phyloP scores from a whole-genome alignment of 768 basidiomycete species.

The Sarcomyxa edulis region DNA sequence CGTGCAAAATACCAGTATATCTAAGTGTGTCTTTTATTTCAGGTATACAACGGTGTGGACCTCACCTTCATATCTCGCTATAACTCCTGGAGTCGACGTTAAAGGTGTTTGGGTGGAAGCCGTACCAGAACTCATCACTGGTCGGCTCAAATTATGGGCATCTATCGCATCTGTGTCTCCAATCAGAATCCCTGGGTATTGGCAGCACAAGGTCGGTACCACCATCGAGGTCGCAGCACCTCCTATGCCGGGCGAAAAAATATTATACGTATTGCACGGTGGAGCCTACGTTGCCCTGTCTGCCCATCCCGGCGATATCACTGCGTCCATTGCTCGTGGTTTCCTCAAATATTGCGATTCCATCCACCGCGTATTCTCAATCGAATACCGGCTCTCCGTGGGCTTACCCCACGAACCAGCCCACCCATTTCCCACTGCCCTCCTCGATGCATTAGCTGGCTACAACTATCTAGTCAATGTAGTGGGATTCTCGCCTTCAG shows the following conservation, averaged over 20 bases:
- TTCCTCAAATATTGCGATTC: slow-evolving; percentile 36
- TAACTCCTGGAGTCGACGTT: slow-evolving; percentile 32
- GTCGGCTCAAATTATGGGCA: slow-evolving; percentile 37
- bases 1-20: no score
- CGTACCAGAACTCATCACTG: slow-evolving; percentile 35
- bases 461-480: slow-evolving; percentile 63
- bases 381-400: slow-evolving; percentile 71
- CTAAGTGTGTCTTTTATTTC: not conserved
- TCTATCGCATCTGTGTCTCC: slow-evolving; percentile 31
- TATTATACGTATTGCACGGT: slow-evolving; percentile 61
- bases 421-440: slow-evolving; percentile 68
- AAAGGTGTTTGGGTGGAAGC: slow-evolving; percentile 47
- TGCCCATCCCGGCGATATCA: slow-evolving; percentile 50
- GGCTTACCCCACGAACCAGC: slow-evolving; percentile 31
- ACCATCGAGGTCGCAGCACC: slow-evolving; percentile 28
- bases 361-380: slow-evolving; percentile 46
- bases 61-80: slow-evolving; percentile 25
- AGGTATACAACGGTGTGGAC: slow-evolving; percentile 16
- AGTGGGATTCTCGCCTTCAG: slow-evolving; percentile 48
- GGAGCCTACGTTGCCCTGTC: slow-evolving; percentile 51
- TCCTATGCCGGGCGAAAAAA: slow-evolving; percentile 46
- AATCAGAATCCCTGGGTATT: slow-evolving; percentile 50
- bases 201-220: slow-evolving; percentile 39
- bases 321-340: slow-evolving; percentile 38
- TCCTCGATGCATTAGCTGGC: slow-evolving; percentile 70